Conservation (phyloP, 495 filamentous ascomycete genomes). For the Aspergillus saccharolyticus region DNA sequence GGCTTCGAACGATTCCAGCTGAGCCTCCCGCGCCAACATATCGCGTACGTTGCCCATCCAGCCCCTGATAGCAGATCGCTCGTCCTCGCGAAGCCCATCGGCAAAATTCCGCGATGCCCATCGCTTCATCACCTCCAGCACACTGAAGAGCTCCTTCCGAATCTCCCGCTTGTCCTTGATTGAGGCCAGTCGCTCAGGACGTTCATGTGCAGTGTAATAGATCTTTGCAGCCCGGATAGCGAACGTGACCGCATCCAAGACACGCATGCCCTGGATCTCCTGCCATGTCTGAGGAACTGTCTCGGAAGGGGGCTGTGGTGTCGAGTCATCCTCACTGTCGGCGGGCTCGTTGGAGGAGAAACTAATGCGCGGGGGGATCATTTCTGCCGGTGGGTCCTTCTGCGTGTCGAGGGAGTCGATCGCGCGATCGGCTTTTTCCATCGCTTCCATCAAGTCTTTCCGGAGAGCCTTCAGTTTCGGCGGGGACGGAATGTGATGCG, state of each 20-base stretch:
- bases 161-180: conserved; percentile 82
- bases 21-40: conserved; percentile 70
- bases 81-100: conserved; percentile 71
- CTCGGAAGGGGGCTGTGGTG: conserved; percentile 13
- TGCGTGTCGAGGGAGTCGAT: conserved; percentile 48
- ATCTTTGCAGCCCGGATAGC: conserved; percentile 91
- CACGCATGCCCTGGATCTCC: conserved; percentile 84
- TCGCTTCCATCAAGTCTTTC: conserved; percentile 61
- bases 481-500: conserved; percentile 79
- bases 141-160: conserved; percentile 71
- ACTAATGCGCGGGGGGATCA: conserved; percentile 29
- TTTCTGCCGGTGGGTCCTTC: conserved; percentile 25
- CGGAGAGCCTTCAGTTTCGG: conserved; percentile 76
- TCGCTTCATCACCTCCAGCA: conserved; percentile 83
- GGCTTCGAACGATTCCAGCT: conserved; percentile 66
- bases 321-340: conserved; percentile 34
- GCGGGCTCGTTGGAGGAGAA: conserved; percentile 30
- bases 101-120: conserved; percentile 85
- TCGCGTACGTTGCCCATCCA: conserved; percentile 76
- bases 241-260: conserved; percentile 86
- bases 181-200: conserved; percentile 72
- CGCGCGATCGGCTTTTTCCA: conserved; percentile 64
- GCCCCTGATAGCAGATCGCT: conserved; percentile 60
- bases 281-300: conserved; percentile 58
- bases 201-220: conserved; percentile 86